These are phyloP conservation scores for Cutaneotrichosporon sp. DNA, from an alignment of 1,284 basidiomycete species.

Conservation along the genomic window DNA sequence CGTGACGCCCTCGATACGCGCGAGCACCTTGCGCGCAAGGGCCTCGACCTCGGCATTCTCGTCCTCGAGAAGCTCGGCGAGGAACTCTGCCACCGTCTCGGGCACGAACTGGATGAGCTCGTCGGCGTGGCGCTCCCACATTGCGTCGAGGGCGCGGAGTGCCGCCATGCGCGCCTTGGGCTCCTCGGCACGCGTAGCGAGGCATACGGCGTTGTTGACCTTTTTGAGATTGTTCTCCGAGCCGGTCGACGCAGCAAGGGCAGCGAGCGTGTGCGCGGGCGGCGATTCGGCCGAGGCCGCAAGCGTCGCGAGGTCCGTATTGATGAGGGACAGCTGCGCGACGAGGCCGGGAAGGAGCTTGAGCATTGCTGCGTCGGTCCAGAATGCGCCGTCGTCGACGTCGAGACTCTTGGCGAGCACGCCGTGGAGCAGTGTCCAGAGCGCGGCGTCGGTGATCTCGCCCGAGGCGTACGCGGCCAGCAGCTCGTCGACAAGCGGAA, in stretches of 20 bases:
- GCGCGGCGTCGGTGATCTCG: slow-evolving; percentile 28
- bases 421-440: slow-evolving; percentile 65
- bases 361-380: slow-evolving; percentile 73
- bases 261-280: slow-evolving; percentile 53
- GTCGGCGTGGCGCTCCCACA: slow-evolving; percentile 65
- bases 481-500: slow-evolving; percentile 64
- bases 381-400: slow-evolving; percentile 81
- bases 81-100: slow-evolving; percentile 52
- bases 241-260: slow-evolving; percentile 56
- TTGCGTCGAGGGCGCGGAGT: slow-evolving; percentile 59
- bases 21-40: slow-evolving; percentile 47
- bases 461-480: slow-evolving; percentile 54
- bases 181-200: slow-evolving; percentile 79
- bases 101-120: slow-evolving; percentile 55
- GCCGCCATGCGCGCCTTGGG: slow-evolving; percentile 62
- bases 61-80: slow-evolving; percentile 52
- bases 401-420: slow-evolving; percentile 66
- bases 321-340: slow-evolving; percentile 59
- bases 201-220: slow-evolving; percentile 76
- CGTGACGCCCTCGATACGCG: slow-evolving; percentile 48
- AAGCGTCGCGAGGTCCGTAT: slow-evolving; percentile 14
- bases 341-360: slow-evolving; percentile 59
- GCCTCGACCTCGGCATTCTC: slow-evolving; percentile 48
- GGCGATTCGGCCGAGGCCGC: slow-evolving; percentile 14
- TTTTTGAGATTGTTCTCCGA: slow-evolving; percentile 62